Percentiles rank a stretch among this genome's conserved stretches.
Conservation (phyloP, 805 yeast genomes). For the Yamadazyma sp. region DNA sequence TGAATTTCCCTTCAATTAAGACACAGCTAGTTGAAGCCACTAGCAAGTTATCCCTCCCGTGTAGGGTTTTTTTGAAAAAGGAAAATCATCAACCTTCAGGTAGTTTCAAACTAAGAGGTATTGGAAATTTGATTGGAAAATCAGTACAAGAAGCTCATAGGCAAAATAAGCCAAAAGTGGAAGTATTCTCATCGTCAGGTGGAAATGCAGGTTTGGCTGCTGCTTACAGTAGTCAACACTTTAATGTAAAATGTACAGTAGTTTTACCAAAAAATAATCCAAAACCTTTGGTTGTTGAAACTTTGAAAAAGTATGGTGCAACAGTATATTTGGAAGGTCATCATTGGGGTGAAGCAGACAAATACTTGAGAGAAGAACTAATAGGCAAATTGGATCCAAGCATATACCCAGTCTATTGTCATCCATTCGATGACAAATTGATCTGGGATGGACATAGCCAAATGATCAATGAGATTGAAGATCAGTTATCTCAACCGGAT, state of each 20-base stretch:
- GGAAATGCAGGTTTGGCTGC: constrained; percentile 37
- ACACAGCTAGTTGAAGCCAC: constrained; percentile 41
- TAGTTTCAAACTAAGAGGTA: constrained; percentile 55
- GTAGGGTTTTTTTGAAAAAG: constrained; percentile 44
- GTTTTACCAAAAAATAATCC: constrained; percentile 22
- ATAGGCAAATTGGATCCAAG: constrained; percentile 13
- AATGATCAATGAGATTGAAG: constrained; percentile 24
- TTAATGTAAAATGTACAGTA: constrained; percentile 25
- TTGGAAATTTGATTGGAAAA: constrained; percentile 44
- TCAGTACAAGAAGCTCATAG: constrained; percentile 25
- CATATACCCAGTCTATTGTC: constrained; percentile 24
- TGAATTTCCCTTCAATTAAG: constrained; percentile 21
- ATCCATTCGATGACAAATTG: constrained; percentile 29
- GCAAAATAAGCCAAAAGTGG: constrained; percentile 10
- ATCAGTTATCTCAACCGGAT: constrained; percentile 16
- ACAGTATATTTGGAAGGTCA: constrained; percentile 21
- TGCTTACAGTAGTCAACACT: constrained; percentile 23
- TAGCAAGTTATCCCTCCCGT: constrained; percentile 23
- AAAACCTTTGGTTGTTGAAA: constrained; percentile 18
- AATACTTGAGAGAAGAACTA: constrained; percentile 15
- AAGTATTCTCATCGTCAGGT: constrained; percentile 29
- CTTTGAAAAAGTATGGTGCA: constrained; percentile 21
- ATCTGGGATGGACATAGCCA: constrained; percentile 30
- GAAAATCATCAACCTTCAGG: constrained; percentile 57
- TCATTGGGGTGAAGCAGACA: constrained; percentile 34